phyloP scores from a whole-genome alignment of 2,329 filamentous ascomycete species.

The Botrytis fragariae region DNA sequence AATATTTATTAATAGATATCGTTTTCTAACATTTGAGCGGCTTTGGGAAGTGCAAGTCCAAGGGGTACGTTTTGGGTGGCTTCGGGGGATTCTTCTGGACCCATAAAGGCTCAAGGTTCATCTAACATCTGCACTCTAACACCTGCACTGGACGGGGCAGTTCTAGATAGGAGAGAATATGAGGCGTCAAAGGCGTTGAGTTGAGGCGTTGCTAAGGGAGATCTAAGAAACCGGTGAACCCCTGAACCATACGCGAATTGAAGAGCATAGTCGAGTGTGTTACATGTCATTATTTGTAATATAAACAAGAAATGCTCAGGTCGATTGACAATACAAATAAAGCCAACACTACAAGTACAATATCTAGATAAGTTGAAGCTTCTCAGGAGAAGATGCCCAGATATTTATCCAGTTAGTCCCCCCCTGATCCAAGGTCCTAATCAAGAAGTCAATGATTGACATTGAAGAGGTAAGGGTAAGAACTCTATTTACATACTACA shows the following conservation, averaged over 20 bases:
- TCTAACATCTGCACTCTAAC: not conserved
- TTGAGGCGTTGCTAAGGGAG: not conserved
- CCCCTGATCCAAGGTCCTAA: not conserved
- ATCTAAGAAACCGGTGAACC: not conserved
- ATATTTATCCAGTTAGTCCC: not conserved
- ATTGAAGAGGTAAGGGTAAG: not conserved
- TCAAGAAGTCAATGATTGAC: not conserved
- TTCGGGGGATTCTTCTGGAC: not conserved
- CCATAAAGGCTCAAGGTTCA: not conserved
- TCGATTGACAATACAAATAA: not conserved
- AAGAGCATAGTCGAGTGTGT: not conserved
- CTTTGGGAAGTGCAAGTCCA: not conserved
- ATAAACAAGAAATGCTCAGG: not conserved
- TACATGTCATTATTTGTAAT: not conserved
- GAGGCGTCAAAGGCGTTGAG: not conserved
- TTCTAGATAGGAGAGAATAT: not conserved
- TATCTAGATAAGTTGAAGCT: not conserved
- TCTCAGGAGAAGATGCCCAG: not conserved
- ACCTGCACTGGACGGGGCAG: not conserved
- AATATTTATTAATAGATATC: conserved; percentile 5
- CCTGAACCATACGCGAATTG: not conserved
- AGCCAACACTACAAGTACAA: not conserved
- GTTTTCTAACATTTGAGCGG: not conserved
- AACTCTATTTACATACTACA: not conserved
- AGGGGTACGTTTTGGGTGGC: not conserved